Evolutionary conservation across 148 eudicot genomes (phyloP).

Genomic region (Amaranthus hypochondriacus): DNA sequence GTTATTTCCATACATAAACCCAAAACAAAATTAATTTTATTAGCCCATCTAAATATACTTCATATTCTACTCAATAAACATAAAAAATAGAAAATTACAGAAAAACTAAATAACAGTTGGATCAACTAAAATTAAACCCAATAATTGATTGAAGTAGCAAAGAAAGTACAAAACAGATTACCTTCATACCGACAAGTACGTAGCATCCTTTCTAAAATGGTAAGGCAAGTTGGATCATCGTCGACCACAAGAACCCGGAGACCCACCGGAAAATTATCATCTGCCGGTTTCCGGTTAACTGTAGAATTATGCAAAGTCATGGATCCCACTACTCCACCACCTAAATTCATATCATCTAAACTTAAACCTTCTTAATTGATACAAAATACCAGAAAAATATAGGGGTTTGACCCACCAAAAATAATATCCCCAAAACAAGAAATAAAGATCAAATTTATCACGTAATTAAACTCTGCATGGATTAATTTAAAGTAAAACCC

Average conservation of each 20-base stretch:
- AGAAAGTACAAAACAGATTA: background rate
- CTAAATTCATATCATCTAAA: slow-evolving; percentile 61
- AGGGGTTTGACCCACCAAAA: slow-evolving; percentile 28
- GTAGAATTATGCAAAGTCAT: slow-evolving; percentile 43
- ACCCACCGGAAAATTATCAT: slow-evolving; percentile 10
- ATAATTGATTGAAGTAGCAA: background rate
- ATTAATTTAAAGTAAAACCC: slow-evolving; percentile 9
- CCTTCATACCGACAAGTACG: too few species aligned
- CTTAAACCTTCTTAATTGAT: background rate
- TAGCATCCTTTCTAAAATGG: too few species aligned
- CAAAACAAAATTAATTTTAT: slow-evolving; percentile 7
- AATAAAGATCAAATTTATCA: slow-evolving; percentile 17
- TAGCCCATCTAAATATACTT: slow-evolving; percentile 3
- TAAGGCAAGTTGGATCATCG: too few species aligned
- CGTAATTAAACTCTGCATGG: slow-evolving; percentile 9
- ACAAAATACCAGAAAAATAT: background rate
- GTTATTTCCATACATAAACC: background rate
- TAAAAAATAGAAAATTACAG: background rate
- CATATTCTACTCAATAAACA: background rate
- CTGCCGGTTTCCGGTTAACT: slow-evolving; percentile 45
- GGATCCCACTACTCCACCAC: slow-evolving; percentile 48
- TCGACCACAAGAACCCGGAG: too few species aligned
- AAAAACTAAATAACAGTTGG: slow-evolving; percentile 6
- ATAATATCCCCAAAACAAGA: background rate
- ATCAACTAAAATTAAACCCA: slow-evolving; percentile 8